Evolutionary conservation across 352 stramenopile species (phyloP).

Genomic region (Globisporangium carolinianum): DNA sequence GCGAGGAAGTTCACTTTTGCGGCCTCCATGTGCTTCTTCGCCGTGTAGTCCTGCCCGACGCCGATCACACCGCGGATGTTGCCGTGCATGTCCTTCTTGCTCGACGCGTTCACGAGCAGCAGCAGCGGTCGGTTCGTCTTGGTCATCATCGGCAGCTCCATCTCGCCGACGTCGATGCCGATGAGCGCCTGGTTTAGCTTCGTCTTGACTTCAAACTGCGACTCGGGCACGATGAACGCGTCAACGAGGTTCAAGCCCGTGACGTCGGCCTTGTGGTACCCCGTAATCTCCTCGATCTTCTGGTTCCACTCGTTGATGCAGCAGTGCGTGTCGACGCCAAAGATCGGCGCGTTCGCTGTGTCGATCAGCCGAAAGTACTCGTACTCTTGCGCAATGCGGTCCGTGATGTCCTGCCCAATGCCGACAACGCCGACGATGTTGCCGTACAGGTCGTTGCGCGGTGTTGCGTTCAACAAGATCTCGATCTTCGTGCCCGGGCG

Average conservation of each 20-base stretch:
- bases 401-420: conserved; percentile 82
- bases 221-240: conserved; percentile 53
- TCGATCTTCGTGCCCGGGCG: conserved; percentile 63
- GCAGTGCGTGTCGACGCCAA: conserved; percentile 64
- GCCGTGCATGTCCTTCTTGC: conserved; percentile 79
- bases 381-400: conserved; percentile 69
- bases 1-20: conserved; percentile 61
- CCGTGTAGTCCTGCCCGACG: conserved; percentile 87
- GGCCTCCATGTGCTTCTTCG: conserved; percentile 65
- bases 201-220: conserved; percentile 37
- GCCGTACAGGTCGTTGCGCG: conserved; percentile 55
- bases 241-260: conserved; percentile 54
- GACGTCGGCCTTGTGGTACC: conserved; percentile 53
- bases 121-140: conserved; percentile 31
- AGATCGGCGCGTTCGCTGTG: conserved; percentile 70
- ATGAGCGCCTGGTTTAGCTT: conserved; percentile 60
- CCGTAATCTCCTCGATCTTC: conserved; percentile 70
- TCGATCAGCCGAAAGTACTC: conserved; percentile 77
- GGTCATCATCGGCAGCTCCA: conserved; percentile 65
- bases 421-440: conserved; percentile 84
- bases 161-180: conserved; percentile 60
- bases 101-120: conserved; percentile 59
- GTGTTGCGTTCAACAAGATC: conserved; percentile 72
- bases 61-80: conserved; percentile 86
- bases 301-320: conserved; percentile 78